phyloP scores from a whole-genome alignment of 2,329 filamentous ascomycete species.

The Apiospora koreana region DNA sequence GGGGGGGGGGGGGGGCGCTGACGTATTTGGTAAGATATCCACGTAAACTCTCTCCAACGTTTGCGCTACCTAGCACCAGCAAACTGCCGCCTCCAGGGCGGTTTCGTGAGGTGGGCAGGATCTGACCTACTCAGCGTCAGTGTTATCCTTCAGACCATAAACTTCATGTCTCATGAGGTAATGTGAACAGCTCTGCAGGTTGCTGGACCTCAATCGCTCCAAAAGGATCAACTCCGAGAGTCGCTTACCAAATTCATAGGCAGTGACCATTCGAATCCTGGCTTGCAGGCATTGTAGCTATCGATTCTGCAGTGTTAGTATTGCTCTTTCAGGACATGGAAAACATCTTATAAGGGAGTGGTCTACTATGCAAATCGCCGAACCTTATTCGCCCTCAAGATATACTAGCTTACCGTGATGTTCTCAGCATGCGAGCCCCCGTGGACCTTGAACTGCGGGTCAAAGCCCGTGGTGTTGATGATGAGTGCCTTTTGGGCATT shows the following conservation, averaged over 20 bases:
- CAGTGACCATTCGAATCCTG: constrained; percentile 60
- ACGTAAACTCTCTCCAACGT: constrained; percentile 58
- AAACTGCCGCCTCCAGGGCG: constrained; percentile 58
- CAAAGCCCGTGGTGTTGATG: constrained; percentile 58
- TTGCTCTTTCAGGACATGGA: too few relatives aligned
- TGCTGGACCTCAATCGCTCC: too few relatives aligned
- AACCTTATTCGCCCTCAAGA: too few relatives aligned
- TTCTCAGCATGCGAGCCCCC: constrained; percentile 65
- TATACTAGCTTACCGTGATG: too few relatives aligned
- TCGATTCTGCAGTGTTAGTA: too few relatives aligned
- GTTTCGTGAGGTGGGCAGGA: constrained; percentile 60
- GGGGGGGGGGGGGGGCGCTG: neutral
- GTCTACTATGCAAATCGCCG: too few relatives aligned
- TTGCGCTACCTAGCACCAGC: constrained; percentile 67
- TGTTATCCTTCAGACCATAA: too few relatives aligned
- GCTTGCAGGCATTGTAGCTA: constrained; percentile 72
- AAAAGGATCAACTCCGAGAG: too few relatives aligned
- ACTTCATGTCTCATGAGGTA: too few relatives aligned
- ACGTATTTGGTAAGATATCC: constrained; percentile 36
- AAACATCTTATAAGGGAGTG: too few relatives aligned
- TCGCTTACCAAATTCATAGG: constrained; percentile 67
- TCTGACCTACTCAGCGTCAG: constrained; percentile 44
- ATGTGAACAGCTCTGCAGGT: too few relatives aligned
- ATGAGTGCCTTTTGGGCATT: constrained; percentile 62
- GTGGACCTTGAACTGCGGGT: constrained; percentile 57